These are phyloP conservation scores for Glebionis coronaria DNA, from an alignment of 129 eudicot species.

Conservation along the genomic window DNA sequence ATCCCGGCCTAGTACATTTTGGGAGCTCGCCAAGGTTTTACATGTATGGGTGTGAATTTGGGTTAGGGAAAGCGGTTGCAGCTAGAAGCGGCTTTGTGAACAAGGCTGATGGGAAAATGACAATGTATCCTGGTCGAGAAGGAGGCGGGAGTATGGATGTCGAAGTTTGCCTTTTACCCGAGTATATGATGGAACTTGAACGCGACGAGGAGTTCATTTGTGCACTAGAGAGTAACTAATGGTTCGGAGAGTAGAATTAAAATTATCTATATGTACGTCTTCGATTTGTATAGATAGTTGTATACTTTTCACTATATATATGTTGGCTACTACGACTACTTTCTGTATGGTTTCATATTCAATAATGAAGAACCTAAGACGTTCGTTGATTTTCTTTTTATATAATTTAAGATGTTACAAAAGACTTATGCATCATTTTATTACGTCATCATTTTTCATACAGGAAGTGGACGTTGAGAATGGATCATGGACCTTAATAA, in stretches of 20 bases:
- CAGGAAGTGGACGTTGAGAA: too few relatives aligned
- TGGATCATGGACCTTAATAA: too few relatives aligned
- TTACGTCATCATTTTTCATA: too few relatives aligned
- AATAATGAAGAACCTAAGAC: too few relatives aligned
- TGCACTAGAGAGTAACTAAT: constrained; percentile 25
- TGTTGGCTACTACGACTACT: too few relatives aligned
- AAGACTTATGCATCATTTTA: too few relatives aligned
- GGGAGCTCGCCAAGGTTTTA: constrained; percentile 54
- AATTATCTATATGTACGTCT: too few relatives aligned
- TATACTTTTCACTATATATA: too few relatives aligned
- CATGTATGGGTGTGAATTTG: constrained; percentile 58
- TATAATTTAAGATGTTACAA: too few relatives aligned
- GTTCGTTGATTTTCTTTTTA: too few relatives aligned
- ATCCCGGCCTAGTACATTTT: constrained; percentile 20
- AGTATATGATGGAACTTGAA: constrained; percentile 38
- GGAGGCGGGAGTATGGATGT: constrained; percentile 52
- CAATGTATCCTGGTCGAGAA: constrained; percentile 42
- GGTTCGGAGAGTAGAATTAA: constrained; percentile 29
- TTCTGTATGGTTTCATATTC: too few relatives aligned
- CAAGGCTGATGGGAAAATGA: constrained; percentile 42
- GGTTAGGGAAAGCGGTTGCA: constrained; percentile 58
- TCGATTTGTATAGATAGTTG: too few relatives aligned
- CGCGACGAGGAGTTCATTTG: constrained; percentile 37
- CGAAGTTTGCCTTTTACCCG: constrained; percentile 43
- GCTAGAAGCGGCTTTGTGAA: constrained; percentile 38